Base-by-base conservation (phyloP, 2,329 filamentous ascomycete genomes). In the Magnaporthiopsis incrustans region DNA sequence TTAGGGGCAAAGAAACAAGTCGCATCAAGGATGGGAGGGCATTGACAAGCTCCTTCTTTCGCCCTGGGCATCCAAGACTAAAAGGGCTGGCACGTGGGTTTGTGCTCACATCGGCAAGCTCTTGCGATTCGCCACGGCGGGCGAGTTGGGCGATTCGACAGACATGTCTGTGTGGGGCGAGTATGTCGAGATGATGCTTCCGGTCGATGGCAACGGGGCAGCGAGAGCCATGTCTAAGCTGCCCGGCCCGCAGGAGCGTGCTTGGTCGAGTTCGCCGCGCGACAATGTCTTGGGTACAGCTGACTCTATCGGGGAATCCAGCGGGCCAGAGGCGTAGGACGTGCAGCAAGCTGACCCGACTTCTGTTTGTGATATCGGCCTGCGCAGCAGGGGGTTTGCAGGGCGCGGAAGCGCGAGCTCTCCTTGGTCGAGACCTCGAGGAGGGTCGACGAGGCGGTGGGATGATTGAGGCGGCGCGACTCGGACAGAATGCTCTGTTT, bases 131-230 rank as follows among this genome's bases (percentile, higher is more conserved):
- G 57, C 58, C 62, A 78, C 71, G 64, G 77, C 74, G 62, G 83
- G 79, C 57, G 80, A 80, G 63, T 85, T 82, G 60, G 82, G 78
- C 15, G 82, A 79, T n/a, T 80, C 79, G 64, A 82, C 70, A 62
- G 84, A 81, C 77, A 86, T 83, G 61, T 86, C 80, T 67, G 80
- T 78, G 68, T 80, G 80, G 60, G 79, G 77, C 64, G 82, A 82
- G 22, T 57, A 59, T 66, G 77, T 73, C 63, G 82, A 81, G 74
- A 82, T 78, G 68, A 84, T 75, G 75, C 78, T 84, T 72, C 82
- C 84, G 65, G 83, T 83, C 66, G 87, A 89, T 67, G 85, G 79
- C 70, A 89, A 74, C 66, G 86, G 85, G 71, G 81, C 85, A 76
- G 85, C 82, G 73, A 87, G 78, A 73, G 84, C 84, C 84, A 86